Base-by-base conservation (phyloP, 2,329 filamentous ascomycete genomes). In the Botryotinia calthae region DNA sequence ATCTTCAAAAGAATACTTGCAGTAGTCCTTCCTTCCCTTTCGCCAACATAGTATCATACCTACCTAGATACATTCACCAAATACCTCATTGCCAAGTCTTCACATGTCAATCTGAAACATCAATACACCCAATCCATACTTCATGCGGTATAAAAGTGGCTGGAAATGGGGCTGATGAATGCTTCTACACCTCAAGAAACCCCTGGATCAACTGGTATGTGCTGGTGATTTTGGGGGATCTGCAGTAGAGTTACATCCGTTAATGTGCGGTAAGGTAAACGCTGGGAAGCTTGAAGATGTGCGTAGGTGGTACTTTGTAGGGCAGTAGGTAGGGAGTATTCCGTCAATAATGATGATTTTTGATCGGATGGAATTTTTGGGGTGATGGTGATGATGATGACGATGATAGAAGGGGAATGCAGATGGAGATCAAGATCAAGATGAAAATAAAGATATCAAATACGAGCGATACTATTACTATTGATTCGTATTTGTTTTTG, bases 111-210 rank as follows among this genome's bases (percentile, higher is more conserved):
- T 18, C n/a, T 42, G 37, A 62, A 62, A 62, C 59, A 42, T 42
- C 40, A 28, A 42, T 18, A 14, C 40, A 28, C n/a, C n/a, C 42
- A 31, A 44, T n/a, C 40, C 22, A 28, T 46, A 46, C 40, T 42
- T 7, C 0, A 46, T 46, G 9, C 2, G 18, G 9, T 31, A 64
- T 64, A 28, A 64, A 64, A 31, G 61, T 64, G 61, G 61, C 61
- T 64, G 61, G 61, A 64, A 31, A 44, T 44, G 61, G 58, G 61
- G 40, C 61, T 64, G 61, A 64, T 64, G 20, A 64, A 46, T n/a
- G 18, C 37, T 46, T 31, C 9, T 18, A 2, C 51, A 0, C n/a
- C 8, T 28, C 14, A 4, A 56, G 7, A 28, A 40, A 63, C 40
- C 61, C 61, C 61, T 64, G 40, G 40, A 25, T 64, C 4, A 64